Evolutionary conservation across 1,284 basidiomycete genomes (phyloP), one percentile per base, ranked within the genome.

Genomic region (Naganishia liquefaciens): DNA sequence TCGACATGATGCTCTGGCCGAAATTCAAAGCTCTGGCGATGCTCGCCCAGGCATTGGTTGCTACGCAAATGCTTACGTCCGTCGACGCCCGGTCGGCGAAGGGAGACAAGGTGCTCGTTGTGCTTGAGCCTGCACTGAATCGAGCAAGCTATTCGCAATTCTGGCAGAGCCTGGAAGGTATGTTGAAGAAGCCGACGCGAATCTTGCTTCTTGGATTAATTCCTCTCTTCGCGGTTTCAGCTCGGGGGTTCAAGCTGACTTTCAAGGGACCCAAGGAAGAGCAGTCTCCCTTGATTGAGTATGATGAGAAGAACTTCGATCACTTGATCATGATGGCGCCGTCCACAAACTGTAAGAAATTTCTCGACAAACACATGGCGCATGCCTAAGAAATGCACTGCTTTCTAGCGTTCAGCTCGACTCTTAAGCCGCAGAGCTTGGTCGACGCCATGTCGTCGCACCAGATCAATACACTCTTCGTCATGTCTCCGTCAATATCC

Each of bases 311-410:
- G 53, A 81, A 84, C 64, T 94, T 90, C 78, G 84, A 88, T 57
- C 91, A 95, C 76, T 84, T 95, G 76, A 85, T 95, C 69, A 76
- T 95, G 68, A 88, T 94, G 70, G 84, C 91, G 1, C 88, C 91
- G 9, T 86, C 88, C 67, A 83, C 88, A 47, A 93, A 93, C 81
- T 82, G 93, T 94, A 63, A 74, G 80, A 72, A 27, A 3, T n/a
- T 19, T 0, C 13, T 27, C 10, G 17, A 40, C 30, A 7, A 15
- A n/a, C 6, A 5, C 42, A 27, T 21, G 23, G 17, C 46, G 6
- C 39, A 25, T 17, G 7, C 27, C 44, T 54, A 17, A 62, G n/a
- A n/a, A n/a, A 27, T 33, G 25, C 4, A 33, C 21, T 21, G 21
- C 40, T 19, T 4, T 33, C 19, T 65, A 93, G 90, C 82, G 37